phyloP scores from a whole-genome alignment of 139 green algal species.

The Haematococcus lacustris region DNA sequence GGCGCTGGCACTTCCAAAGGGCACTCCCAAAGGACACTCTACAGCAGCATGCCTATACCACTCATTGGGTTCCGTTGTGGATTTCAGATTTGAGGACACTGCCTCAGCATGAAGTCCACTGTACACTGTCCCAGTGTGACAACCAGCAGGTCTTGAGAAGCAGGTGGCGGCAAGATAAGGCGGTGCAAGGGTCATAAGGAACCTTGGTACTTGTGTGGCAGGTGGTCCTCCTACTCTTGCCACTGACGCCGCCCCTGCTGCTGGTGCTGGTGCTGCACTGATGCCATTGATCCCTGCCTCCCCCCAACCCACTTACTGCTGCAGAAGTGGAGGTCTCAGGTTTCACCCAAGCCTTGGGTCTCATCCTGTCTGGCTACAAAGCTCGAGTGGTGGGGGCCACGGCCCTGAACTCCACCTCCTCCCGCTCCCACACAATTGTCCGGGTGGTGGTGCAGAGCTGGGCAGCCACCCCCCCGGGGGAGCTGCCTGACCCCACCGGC shows the following conservation, averaged over 20 bases:
- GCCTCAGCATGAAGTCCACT: no score
- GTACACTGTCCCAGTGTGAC: no score
- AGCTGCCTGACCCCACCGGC: neutral
- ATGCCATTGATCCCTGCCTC: no score
- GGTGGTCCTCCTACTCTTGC: neutral
- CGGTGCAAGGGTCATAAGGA: neutral
- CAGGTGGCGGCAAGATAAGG: no score
- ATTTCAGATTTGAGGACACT: no score
- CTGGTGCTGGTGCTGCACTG: neutral
- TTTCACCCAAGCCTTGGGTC: conserved; percentile 4
- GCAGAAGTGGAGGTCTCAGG: conserved; percentile 6
- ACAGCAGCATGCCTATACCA: no score
- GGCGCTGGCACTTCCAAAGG: no score
- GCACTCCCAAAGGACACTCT: no score
- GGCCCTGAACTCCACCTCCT: conserved; percentile 31
- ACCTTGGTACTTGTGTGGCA: neutral
- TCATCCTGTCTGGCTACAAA: conserved; percentile 8
- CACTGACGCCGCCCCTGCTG: neutral
- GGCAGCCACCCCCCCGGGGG: neutral
- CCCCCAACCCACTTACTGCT: no score
- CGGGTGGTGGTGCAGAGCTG: conserved; percentile 15
- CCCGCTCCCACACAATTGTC: conserved; percentile 44
- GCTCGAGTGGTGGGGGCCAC: conserved; percentile 20
- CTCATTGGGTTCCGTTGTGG: no score
- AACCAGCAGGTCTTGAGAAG: no score